Conservation (phyloP, 2,329 filamentous ascomycete genomes). For the Incumbomyces delicatus region DNA sequence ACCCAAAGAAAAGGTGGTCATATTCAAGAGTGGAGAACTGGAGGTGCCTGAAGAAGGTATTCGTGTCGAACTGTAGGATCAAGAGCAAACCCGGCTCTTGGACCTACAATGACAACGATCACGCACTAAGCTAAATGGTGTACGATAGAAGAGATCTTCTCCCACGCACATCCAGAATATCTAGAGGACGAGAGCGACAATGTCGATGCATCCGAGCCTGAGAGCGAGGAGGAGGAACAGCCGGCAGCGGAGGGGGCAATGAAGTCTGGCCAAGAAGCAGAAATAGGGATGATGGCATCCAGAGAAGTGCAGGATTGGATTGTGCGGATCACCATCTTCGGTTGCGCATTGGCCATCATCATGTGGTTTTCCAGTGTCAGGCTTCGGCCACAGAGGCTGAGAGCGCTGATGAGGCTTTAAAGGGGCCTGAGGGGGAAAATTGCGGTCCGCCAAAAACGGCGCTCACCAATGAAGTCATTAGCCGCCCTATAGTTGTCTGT, state of each 20-base stretch:
- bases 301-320: slow-evolving; percentile 10
- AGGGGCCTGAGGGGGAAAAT: slow-evolving; percentile 15
- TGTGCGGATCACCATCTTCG: slow-evolving; percentile 13
- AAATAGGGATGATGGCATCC: slow-evolving; percentile 2
- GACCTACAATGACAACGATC: slow-evolving; percentile 2
- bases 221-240: slow-evolving; percentile 2
- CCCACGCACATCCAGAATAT: slow-evolving; percentile 18
- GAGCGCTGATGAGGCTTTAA: slow-evolving; percentile 7
- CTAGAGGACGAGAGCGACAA: slow-evolving; percentile 9
- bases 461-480: not conserved
- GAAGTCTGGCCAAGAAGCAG: slow-evolving; percentile 4
- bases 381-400: no score
- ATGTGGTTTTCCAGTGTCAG: no score
- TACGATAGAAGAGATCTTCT: slow-evolving; percentile 11
- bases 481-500: no score
- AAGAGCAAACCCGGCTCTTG: slow-evolving; percentile 20
- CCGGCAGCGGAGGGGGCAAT: slow-evolving; percentile 9
- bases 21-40: slow-evolving; percentile 57
- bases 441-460: not conserved
- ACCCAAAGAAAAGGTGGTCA: slow-evolving; percentile 50
- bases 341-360: slow-evolving; percentile 12
- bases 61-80: slow-evolving; percentile 53
- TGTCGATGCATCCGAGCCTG: not conserved
- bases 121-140: slow-evolving; percentile 8
- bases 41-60: slow-evolving; percentile 56